A percentile compares a stretch with the other conserved stretches of the same genome.
Evolutionary conservation across 176 grass and related monocot species (phyloP).

Genomic region (Eremochloa ophiuroides): DNA sequence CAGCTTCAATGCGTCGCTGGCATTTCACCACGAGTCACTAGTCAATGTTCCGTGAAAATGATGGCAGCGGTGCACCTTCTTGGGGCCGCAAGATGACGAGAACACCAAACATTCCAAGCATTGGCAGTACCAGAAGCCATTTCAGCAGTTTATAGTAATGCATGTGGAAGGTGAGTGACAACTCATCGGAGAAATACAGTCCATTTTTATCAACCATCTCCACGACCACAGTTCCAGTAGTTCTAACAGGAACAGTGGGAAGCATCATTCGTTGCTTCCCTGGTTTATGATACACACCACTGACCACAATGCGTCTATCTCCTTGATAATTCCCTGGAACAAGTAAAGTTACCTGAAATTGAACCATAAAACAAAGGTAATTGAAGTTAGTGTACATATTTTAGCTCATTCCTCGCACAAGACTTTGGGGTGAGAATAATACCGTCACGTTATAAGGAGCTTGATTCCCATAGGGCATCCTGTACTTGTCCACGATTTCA

Average conservation of each 20-base stretch:
- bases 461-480: slow-evolving; percentile 75
- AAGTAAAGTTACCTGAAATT: slow-evolving; percentile 79
- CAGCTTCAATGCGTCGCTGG: background rate
- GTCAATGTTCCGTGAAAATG: slow-evolving; percentile 80
- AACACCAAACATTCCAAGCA: slow-evolving; percentile 86
- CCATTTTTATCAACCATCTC: slow-evolving; percentile 97
- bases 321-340: slow-evolving; percentile 98
- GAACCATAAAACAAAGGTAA: background rate
- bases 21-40: slow-evolving; percentile 29
- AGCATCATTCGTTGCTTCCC: slow-evolving; percentile 81
- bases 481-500: slow-evolving; percentile 86
- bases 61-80: slow-evolving; percentile 85
- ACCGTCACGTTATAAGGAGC: slow-evolving; percentile 96
- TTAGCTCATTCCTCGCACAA: background rate
- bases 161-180: slow-evolving; percentile 92
- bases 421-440: slow-evolving; percentile 14
- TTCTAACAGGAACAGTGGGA: slow-evolving; percentile 94
- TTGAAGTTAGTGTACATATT: slow-evolving; percentile 21
- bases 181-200: slow-evolving; percentile 87
- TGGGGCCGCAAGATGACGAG: slow-evolving; percentile 83
- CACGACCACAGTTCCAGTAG: slow-evolving; percentile 72
- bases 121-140: slow-evolving; percentile 92
- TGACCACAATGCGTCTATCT: slow-evolving; percentile 65
- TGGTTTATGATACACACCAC: slow-evolving; percentile 50
- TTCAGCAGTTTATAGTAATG: slow-evolving; percentile 97